Percentiles rank a stretch among this genome's conserved stretches.
Conservation (phyloP, 1,284 basidiomycete genomes). For the Cryptococcus jaspeensis region DNA sequence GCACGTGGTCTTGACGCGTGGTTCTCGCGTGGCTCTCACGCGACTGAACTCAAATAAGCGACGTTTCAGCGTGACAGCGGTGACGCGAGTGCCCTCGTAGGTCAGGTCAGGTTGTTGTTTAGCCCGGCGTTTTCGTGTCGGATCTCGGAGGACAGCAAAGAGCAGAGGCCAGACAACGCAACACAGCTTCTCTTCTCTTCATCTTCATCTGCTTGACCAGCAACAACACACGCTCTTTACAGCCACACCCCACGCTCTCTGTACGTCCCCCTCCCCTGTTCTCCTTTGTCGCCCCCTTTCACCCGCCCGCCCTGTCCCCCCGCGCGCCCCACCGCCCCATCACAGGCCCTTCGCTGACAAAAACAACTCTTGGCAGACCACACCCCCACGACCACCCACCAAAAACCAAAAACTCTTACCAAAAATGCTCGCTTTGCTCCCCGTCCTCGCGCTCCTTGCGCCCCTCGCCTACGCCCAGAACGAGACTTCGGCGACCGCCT, state of each 20-base stretch:
- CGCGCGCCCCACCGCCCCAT: too few relatives aligned
- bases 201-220: background rate
- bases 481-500: slow-evolving; percentile 14
- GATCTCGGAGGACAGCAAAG: too few relatives aligned
- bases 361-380: too few relatives aligned
- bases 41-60: too few relatives aligned
- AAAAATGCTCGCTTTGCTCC: slow-evolving; percentile 21
- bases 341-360: too few relatives aligned
- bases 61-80: too few relatives aligned
- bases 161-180: too few relatives aligned
- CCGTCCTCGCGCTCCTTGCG: slow-evolving; percentile 21
- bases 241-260: too few relatives aligned
- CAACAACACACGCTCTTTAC: background rate
- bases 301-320: too few relatives aligned
- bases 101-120: background rate
- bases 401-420: background rate
- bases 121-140: background rate
- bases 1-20: background rate
- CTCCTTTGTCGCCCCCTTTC: too few relatives aligned
- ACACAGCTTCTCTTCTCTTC: background rate
- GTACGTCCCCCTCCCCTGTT: too few relatives aligned
- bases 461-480: slow-evolving; percentile 20
- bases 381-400: too few relatives aligned
- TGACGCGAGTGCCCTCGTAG: background rate
- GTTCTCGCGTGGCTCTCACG: background rate